Conservation (phyloP, 805 yeast genomes). For the Ogataea degrootiae region DNA sequence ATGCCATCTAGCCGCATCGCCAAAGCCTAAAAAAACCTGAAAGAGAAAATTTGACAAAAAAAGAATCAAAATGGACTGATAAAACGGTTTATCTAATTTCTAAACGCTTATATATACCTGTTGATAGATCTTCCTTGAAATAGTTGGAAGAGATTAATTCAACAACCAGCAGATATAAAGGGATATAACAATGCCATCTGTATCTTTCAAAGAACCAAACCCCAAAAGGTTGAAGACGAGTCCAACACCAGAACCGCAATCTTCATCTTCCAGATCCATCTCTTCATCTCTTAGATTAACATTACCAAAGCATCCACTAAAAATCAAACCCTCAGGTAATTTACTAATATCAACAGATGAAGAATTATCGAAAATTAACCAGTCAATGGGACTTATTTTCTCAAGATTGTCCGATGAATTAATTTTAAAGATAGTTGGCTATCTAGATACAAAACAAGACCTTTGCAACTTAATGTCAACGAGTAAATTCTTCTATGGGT, state of each 20-base stretch:
- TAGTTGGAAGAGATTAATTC: too few species aligned
- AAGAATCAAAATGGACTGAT: too few species aligned
- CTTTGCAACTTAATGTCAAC: constrained; percentile 50
- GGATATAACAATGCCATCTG: too few species aligned
- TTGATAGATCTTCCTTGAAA: too few species aligned
- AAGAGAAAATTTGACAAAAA: too few species aligned
- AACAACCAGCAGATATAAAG: too few species aligned
- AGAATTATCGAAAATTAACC: constrained; percentile 14
- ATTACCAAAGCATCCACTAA: constrained; percentile 58
- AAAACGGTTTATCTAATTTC: too few species aligned
- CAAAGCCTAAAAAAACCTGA: too few species aligned
- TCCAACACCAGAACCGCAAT: background rate
- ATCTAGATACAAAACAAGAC: constrained; percentile 42
- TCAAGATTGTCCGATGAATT: constrained; percentile 58
- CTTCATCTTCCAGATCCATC: constrained; percentile 9
- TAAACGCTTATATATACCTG: too few species aligned
- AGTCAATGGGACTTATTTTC: constrained; percentile 50
- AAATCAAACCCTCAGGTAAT: constrained; percentile 75
- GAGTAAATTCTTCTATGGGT: constrained; percentile 69
- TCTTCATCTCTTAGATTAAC: constrained; percentile 19
- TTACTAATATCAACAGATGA: constrained; percentile 22
- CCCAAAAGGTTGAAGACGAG: background rate
- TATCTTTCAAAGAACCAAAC: background rate
- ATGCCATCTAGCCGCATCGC: too few species aligned
- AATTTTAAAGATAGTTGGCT: constrained; percentile 47